A percentile compares a stretch with the other conserved stretches of the same genome.
Conservation (phyloP, 768 basidiomycete species). For the Lactifluus echinatus region DNA sequence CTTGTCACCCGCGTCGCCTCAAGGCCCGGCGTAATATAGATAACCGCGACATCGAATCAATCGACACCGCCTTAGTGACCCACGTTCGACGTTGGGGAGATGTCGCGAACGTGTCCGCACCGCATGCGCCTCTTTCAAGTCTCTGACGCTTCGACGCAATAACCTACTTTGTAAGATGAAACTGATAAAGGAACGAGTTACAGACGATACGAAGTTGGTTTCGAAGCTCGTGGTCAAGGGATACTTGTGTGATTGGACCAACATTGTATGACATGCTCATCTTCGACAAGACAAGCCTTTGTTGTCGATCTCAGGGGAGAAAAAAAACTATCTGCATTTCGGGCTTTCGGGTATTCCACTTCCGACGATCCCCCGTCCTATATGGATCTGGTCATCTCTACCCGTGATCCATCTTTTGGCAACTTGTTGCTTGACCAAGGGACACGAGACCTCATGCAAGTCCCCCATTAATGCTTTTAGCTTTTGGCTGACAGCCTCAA, state of each 20-base stretch:
- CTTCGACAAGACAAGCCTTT: too few species aligned
- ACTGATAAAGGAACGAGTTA: background rate
- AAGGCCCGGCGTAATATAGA: background rate
- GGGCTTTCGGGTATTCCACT: background rate
- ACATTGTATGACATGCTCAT: too few species aligned
- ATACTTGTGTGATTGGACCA: background rate
- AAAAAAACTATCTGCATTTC: background rate
- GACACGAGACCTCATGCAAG: background rate
- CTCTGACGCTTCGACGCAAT: background rate
- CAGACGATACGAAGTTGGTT: background rate
- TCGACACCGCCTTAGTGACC: background rate
- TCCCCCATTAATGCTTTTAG: background rate
- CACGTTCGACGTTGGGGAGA: slow-evolving; percentile 3
- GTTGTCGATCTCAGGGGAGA: background rate
- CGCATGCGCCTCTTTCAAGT: background rate
- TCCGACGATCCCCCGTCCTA: background rate
- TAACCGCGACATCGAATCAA: background rate
- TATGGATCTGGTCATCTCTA: background rate
- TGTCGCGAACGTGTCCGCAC: background rate
- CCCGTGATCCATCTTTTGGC: background rate
- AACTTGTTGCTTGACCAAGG: background rate
- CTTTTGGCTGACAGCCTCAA: background rate
- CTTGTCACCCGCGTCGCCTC: background rate
- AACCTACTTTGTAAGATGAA: background rate
- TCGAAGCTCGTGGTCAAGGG: background rate